Evolutionary conservation across 192 early-diverging fungal species (phyloP), one percentile per base, ranked within the genome.

Genomic region (Lobosporangium transversale): DNA sequence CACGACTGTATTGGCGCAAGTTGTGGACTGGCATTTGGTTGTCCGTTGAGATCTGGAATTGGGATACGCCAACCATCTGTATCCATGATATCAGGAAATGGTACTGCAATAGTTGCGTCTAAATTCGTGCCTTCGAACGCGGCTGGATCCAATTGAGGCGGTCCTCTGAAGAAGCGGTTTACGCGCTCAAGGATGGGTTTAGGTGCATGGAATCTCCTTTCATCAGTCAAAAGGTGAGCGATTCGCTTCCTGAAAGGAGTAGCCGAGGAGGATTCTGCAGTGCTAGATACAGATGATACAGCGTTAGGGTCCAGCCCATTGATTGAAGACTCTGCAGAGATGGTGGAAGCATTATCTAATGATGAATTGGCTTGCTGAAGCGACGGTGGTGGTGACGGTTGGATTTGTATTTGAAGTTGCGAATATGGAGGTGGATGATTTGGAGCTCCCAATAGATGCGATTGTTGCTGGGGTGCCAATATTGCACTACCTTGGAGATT

Each of bases 71-170:
- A 76, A 2, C 64, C 36, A 23, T 66, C 73, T 26, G 52, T 66
- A 40, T 76, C 73, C 73, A 76, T 76, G 53, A 76, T 76, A 30
- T 67, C 64, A 6, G 73, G 73, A 29, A 76, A 67, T 1, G 65
- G 73, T 42, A 76, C 30, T 4, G 73, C 53, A 15, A 76, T 76
- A 2, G 35, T 42, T 3, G 58, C 53, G 7, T 55, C 47, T 3
- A 76, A 2, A 9, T 21, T 26, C 0, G 73, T 57, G n/a, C 59
- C 73, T 21, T 76, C 73, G 42, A 66, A 76, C 11, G 27, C 56
- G 20, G 73, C 63, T 24, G 73, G 59, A 47, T 76, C 73, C 35
- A 76, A 29, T 15, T 67, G 65, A 4, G 65, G 65, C 12, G 65
- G 29, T 21, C 73, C 73, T 4, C 56, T 52, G 29, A 76, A 76